Evolutionary conservation across 2,329 filamentous ascomycete species (phyloP), one percentile per base, ranked within the genome.

Genomic region (Stemphylium lycopersici): DNA sequence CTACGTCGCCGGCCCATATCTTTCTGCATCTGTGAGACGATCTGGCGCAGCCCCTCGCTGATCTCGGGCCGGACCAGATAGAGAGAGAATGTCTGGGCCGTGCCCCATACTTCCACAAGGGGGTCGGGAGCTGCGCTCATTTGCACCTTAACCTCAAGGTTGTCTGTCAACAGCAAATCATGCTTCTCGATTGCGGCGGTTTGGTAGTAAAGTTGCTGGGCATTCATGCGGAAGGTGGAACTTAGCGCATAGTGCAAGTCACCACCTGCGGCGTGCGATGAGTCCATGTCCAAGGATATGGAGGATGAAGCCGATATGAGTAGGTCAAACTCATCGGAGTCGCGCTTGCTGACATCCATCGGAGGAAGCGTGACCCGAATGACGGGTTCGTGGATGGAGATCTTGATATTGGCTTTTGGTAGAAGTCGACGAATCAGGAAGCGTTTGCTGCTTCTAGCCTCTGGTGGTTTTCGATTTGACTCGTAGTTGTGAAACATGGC

Each of bases 351-450:
- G 4, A 79, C 74, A 56, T 89, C 85, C 58, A 95, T 85, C 0
- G 93, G 88, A 4, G 93, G 93, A 4, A 99, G 80, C 6, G 93
- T 87, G 60, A 99, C 93, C 64, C 96, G 87, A 59, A 98, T 74
- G 13, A 99, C 96, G 1, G 95, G 95, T 72, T 99, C 95, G 69
- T 99, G 95, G 77, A 99, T 90, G 0, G 95, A 97, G 36, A 98
- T 87, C 70, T 98, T 99, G 74, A 98, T 89, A 67, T 85, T 96
- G 0, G 93, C 90, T 77, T 98, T 98, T 1, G 95, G 95, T 7
- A 99, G 80, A 3, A 98, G 83, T n/a, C 91, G 87, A 12, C 93
- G 96, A 26, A 99, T 89, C 31, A 99, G 79, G 48, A 86, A 83
- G 63, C 72, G 69, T 48, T 69, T 92, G 49, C 65, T 68, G 34